Percentiles rank a stretch among this genome's conserved stretches.
Conservation (phyloP, 305 asterid species). For the Solanum hybrid region DNA sequence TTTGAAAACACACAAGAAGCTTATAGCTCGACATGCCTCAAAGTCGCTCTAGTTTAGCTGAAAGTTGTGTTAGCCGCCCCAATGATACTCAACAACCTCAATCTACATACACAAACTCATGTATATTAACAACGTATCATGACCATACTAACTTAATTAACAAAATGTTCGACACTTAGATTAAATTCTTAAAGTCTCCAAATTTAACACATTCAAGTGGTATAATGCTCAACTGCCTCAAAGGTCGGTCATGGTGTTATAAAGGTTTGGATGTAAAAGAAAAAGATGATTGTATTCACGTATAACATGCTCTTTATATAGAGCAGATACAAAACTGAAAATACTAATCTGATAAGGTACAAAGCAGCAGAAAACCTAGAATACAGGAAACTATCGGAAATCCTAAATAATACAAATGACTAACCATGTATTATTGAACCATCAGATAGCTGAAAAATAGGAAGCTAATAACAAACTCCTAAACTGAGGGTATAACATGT, state of each 20-base stretch:
- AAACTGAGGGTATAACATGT: not conserved
- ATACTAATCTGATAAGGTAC: not conserved
- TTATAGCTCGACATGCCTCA: not conserved
- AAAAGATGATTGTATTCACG: not conserved
- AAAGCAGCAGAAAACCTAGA: not conserved
- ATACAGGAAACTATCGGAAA: not conserved
- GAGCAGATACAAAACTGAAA: not conserved
- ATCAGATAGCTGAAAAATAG: not conserved
- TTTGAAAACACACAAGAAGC: not conserved
- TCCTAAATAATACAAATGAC: not conserved
- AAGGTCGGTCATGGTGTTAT: not conserved
- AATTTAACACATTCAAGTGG: not conserved
- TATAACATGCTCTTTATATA: not conserved
- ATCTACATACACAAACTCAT: not conserved
- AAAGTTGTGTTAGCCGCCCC: not conserved
- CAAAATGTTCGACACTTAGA: not conserved
- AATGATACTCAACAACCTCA: not conserved
- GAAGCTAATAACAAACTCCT: not conserved
- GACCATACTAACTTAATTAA: not conserved
- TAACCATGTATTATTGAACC: not conserved
- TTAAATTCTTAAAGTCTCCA: not conserved
- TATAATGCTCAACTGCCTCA: not conserved
- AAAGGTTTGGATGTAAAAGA: not conserved
- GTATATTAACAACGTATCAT: not conserved
- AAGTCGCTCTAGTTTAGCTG: not conserved